Evolutionary conservation across 2,329 filamentous ascomycete genomes (phyloP), one percentile per base, ranked within the genome.

Genomic region (Onygena corvina): DNA sequence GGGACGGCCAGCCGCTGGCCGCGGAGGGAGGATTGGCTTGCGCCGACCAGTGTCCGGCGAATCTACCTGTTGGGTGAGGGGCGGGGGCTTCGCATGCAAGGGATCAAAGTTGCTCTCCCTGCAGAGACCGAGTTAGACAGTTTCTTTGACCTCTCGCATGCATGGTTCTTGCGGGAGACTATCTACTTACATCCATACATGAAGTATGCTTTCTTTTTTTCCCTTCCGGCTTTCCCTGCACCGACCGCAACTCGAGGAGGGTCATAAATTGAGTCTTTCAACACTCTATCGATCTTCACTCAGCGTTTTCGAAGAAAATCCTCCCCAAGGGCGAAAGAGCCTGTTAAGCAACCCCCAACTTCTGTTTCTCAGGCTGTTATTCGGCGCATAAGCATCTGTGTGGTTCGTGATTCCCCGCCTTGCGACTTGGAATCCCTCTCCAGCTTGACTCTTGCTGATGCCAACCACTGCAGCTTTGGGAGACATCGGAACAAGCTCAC

Each of bases 321-420:
- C 7, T 6, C 9, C 4, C 21, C 23, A 20, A 42, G 9, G 14
- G 38, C 16, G 21, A n/a, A n/a, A n/a, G n/a, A 3, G 12, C 21
- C 38, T 23, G 38, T 42, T 27, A 42, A 11, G 38, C 21, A 20
- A 11, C 14, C 21, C 27, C 27, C 12, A 21, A 12, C 38, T 18
- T 38, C 9, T 29, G 4, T 25, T 27, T 16, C 21, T 20, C 16
- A n/a, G 21, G 7, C 14, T n/a, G 34, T 12, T 20, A 5, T 25
- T 42, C 38, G 18, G 12, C 21, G 38, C 38, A 42, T 1, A 42
- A 27, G 38, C 21, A 42, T 12, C 27, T 14, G n/a, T 11, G 38
- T 42, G 38, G 38, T 42, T 42, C 27, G 38, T 42, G 38, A 12
- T 42, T 27, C 38, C 38, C 38, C 38, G 38, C 38, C 21, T 12